Conservation (phyloP, 169 alveolate genomes). For the Eimeria tenella region DNA sequence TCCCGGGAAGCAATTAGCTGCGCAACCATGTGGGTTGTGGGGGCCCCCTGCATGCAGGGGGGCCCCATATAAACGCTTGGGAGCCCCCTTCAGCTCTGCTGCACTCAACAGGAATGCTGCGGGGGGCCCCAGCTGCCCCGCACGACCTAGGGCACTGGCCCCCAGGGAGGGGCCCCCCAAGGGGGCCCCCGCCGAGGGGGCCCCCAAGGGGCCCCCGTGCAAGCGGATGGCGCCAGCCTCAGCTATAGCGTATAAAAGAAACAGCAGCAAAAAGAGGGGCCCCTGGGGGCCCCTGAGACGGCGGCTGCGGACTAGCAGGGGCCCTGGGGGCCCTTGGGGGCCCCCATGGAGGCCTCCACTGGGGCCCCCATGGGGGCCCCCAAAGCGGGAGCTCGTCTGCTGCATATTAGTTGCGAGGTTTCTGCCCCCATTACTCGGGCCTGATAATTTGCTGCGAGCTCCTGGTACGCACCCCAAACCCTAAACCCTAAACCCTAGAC, state of each 20-base stretch:
- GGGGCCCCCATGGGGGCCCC: background rate
- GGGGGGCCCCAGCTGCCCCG: background rate
- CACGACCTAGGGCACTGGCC: background rate
- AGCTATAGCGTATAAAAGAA: background rate
- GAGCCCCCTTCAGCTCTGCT: background rate
- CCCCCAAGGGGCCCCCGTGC: background rate
- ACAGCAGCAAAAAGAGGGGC: background rate
- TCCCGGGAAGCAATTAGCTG: background rate
- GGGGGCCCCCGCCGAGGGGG: conserved; percentile 6
- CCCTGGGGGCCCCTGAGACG: background rate
- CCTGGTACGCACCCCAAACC: background rate
- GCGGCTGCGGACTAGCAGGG: background rate
- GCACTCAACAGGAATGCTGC: background rate
- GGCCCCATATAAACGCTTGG: background rate
- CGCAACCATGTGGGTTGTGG: background rate
- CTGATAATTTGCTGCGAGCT: background rate
- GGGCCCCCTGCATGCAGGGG: background rate
- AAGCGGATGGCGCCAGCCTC: background rate
- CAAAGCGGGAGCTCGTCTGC: background rate
- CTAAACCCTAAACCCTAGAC: background rate
- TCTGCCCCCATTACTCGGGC: no score
- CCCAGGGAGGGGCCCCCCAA: background rate
- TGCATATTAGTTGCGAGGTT: background rate
- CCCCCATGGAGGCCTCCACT: background rate
- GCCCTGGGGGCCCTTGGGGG: background rate